These are phyloP conservation scores for Lactarius hengduanensis DNA, from an alignment of 768 basidiomycete species.

Conservation along the genomic window DNA sequence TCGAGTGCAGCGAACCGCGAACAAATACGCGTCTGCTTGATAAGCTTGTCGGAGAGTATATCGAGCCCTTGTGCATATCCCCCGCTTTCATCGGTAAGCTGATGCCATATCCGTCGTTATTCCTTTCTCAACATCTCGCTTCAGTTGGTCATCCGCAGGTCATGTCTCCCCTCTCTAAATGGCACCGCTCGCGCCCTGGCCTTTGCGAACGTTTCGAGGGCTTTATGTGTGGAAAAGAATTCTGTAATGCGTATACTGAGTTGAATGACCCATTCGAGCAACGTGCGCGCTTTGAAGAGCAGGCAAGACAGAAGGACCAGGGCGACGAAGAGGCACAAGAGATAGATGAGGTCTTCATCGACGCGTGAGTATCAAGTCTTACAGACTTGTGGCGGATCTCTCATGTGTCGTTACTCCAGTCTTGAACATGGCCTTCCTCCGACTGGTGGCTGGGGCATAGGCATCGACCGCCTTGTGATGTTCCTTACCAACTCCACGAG, in stretches of 20 bases:
- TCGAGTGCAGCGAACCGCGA: constrained; percentile 94
- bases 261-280: constrained; percentile 99
- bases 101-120: constrained; percentile 1
- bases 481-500: constrained; percentile 97
- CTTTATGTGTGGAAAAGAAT: constrained; percentile 97
- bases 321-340: constrained; percentile 99
- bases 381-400: neutral
- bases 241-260: constrained; percentile 99
- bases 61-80: constrained; percentile 94
- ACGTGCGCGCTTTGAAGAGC: constrained; percentile 92
- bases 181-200: constrained; percentile 95
- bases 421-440: constrained; percentile 97
- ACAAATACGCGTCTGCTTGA: constrained; percentile 94
- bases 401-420: constrained; percentile 40
- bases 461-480: constrained; percentile 96
- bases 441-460: constrained; percentile 96
- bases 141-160: constrained; percentile 97
- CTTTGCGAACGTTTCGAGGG: constrained; percentile 98
- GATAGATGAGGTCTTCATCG: constrained; percentile 92
- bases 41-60: constrained; percentile 99
- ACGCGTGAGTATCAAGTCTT: constrained; percentile 63
- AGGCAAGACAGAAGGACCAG: constrained; percentile 88
- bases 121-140: neutral
- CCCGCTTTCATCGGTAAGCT: constrained; percentile 88
- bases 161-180: constrained; percentile 99